phyloP scores from a whole-genome alignment of 768 basidiomycete species.

The Saitozyma sp. region DNA sequence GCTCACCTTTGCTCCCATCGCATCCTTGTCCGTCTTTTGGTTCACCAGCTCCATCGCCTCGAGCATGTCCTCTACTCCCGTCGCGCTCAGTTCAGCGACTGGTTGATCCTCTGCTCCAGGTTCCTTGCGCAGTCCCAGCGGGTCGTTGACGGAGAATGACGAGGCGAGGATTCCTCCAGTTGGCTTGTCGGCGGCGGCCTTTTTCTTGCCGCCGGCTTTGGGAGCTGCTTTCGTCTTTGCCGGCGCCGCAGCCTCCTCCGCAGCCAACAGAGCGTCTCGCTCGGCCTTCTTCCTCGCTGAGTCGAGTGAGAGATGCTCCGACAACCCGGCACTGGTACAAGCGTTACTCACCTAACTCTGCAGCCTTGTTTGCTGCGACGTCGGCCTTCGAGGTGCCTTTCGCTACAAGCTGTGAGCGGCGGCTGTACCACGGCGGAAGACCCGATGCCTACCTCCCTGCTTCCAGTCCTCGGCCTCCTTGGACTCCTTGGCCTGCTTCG shows the following conservation, averaged over 20 bases:
- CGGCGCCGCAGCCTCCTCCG: constrained; percentile 68
- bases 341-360: constrained; percentile 40
- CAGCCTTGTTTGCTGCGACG: constrained; percentile 45
- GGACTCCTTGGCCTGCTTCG: constrained; percentile 38
- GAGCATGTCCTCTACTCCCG: constrained; percentile 85
- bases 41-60: constrained; percentile 86
- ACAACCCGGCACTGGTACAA: background rate
- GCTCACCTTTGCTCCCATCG: constrained; percentile 68
- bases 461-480: constrained; percentile 60
- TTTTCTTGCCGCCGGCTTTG: constrained; percentile 55
- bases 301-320: too few species aligned
- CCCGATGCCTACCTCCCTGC: constrained; percentile 61
- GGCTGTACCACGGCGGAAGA: background rate
- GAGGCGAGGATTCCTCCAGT: constrained; percentile 13
- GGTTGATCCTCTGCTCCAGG: constrained; percentile 51
- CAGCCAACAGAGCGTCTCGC: constrained; percentile 78
- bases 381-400: constrained; percentile 45
- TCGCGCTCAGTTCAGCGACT: constrained; percentile 72
- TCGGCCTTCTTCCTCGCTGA: constrained; percentile 80
- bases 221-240: constrained; percentile 64
- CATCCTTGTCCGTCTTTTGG: constrained; percentile 90
- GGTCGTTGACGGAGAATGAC: constrained; percentile 43
- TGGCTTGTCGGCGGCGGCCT: constrained; percentile 78
- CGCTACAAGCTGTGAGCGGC: constrained; percentile 14
- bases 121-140: constrained; percentile 33